Evolutionary conservation across 2,329 filamentous ascomycete genomes (phyloP).

Genomic region (Calonectria pseudoturangicola): DNA sequence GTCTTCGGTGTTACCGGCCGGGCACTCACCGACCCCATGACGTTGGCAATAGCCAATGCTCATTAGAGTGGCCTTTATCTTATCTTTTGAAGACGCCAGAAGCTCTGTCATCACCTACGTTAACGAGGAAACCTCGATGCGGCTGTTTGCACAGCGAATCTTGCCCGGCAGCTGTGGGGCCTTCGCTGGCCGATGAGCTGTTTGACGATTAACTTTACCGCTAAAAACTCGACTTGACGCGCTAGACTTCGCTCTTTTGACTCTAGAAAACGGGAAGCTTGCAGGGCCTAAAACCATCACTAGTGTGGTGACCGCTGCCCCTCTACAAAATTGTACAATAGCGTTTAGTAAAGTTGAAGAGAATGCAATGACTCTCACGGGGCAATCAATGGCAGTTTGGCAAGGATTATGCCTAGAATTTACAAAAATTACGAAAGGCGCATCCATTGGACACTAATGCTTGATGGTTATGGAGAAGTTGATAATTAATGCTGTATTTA

Average conservation of each 20-base stretch:
- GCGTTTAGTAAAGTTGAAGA: no score
- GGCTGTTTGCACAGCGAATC: not conserved
- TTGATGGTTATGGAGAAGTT: no score
- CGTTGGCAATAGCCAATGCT: not conserved
- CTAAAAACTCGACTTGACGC: not conserved
- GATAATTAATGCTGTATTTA: no score
- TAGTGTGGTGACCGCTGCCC: not conserved
- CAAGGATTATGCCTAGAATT: no score
- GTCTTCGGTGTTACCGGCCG: not conserved
- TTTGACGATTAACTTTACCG: not conserved
- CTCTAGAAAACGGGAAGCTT: not conserved
- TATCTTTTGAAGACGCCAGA: not conserved
- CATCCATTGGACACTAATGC: no score
- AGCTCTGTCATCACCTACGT: not conserved
- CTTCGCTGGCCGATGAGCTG: not conserved
- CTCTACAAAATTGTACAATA: no score
- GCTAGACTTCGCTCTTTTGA: no score
- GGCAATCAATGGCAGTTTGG: no score
- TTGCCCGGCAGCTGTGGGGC: slow-evolving; percentile 1
- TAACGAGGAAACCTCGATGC: no score
- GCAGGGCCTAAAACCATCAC: not conserved
- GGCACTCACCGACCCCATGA: not conserved
- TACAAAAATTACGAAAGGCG: no score
- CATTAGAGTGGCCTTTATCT: not conserved
- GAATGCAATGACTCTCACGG: no score